phyloP scores from a whole-genome alignment of 139 green algal genomes.

The Micractinium conductrix region DNA sequence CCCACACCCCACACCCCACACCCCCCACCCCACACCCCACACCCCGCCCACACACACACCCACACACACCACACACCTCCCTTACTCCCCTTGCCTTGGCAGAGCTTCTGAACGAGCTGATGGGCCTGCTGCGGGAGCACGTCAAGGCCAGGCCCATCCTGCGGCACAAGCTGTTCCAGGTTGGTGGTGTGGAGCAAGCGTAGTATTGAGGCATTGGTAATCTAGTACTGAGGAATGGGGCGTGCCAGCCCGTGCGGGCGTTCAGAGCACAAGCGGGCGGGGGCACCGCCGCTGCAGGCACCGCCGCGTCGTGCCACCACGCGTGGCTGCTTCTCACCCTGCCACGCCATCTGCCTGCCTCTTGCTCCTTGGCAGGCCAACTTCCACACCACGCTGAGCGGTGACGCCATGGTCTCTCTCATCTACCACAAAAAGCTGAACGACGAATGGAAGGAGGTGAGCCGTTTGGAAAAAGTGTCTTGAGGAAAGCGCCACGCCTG shows the following conservation, averaged over 20 bases:
- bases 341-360: neutral
- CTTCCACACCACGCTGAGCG: constrained; percentile 89
- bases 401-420: constrained; percentile 86
- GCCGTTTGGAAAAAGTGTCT: too few species aligned
- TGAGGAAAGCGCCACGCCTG: too few species aligned
- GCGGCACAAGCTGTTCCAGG: constrained; percentile 70
- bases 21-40: too few species aligned
- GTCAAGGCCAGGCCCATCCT: constrained; percentile 48
- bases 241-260: too few species aligned
- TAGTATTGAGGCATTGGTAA: too few species aligned
- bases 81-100: too few species aligned
- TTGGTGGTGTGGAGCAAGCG: neutral
- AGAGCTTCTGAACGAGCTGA: constrained; percentile 85
- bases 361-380: constrained; percentile 65
- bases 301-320: neutral
- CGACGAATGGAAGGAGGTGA: constrained; percentile 57
- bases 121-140: constrained; percentile 69
- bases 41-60: too few species aligned
- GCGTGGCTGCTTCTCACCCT: neutral
- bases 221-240: neutral
- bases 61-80: too few species aligned
- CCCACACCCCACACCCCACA: too few species aligned
- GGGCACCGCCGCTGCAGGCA: too few species aligned
- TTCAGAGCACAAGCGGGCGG: too few species aligned
- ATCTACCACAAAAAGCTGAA: constrained; percentile 89